Evolutionary conservation across 1,139 yeast species (phyloP).

Genomic region (Blastobotrys ciferrii): DNA sequence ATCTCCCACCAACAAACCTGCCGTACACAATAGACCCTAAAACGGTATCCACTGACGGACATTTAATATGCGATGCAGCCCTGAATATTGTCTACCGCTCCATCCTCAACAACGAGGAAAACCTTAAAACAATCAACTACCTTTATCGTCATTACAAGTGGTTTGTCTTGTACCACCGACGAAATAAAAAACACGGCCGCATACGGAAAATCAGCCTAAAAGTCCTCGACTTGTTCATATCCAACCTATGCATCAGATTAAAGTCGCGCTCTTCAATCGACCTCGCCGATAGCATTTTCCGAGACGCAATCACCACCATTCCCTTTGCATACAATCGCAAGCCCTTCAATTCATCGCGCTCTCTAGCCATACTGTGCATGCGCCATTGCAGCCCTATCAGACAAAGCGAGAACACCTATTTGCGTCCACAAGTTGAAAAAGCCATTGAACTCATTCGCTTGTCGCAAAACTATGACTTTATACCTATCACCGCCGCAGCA

Average conservation of each 20-base stretch:
- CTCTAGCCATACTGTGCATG: conserved; percentile 13
- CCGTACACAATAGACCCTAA: not conserved
- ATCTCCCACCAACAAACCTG: not conserved
- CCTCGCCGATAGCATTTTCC: conserved; percentile 26
- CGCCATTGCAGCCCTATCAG: conserved; percentile 17
- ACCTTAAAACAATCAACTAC: conserved; percentile 9
- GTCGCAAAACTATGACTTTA: conserved; percentile 15
- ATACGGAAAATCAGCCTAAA: conserved; percentile 10
- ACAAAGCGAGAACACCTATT: conserved; percentile 10
- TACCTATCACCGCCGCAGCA: conserved; percentile 18
- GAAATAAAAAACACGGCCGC: conserved; percentile 10
- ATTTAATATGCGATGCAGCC: conserved; percentile 4
- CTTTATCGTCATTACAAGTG: conserved; percentile 25
- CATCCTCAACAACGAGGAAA: conserved; percentile 26
- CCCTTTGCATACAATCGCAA: conserved; percentile 15
- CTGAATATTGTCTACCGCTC: conserved; percentile 28
- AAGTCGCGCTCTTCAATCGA: conserved; percentile 19
- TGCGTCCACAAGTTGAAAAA: conserved; percentile 18
- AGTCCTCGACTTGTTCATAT: conserved; percentile 29
- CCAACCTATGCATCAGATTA: conserved; percentile 22
- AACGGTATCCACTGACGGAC: not conserved
- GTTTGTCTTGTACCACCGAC: conserved; percentile 10
- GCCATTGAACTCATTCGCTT: conserved; percentile 23
- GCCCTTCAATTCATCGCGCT: conserved; percentile 13
- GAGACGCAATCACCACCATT: conserved; percentile 24